Conservation (phyloP, 2,329 filamentous ascomycete genomes). For the Sporothrix protearum region DNA sequence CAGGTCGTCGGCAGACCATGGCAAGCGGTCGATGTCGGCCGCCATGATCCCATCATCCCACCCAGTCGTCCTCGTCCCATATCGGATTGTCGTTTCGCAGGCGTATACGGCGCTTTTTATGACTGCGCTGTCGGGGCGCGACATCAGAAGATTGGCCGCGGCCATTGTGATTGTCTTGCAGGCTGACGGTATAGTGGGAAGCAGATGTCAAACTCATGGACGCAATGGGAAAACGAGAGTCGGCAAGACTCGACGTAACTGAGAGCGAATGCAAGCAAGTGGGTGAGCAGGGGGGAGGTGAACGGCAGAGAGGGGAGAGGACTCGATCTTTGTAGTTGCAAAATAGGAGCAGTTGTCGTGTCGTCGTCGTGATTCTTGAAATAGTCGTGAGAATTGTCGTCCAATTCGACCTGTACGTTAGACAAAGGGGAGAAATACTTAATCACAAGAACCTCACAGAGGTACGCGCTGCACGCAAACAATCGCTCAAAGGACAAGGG, state of each 20-base stretch:
- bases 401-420: constrained; percentile 2
- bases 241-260: constrained; percentile 20
- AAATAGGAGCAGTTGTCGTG: neutral
- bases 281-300: constrained; percentile 2
- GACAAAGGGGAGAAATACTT: neutral
- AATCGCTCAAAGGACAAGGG: neutral
- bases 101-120: constrained; percentile 39
- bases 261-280: neutral
- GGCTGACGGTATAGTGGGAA: constrained; percentile 42
- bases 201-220: constrained; percentile 52
- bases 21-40: constrained; percentile 17
- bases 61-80: constrained; percentile 37
- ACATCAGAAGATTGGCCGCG: constrained; percentile 47
- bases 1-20: constrained; percentile 32
- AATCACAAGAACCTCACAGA: neutral
- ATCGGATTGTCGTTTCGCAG: constrained; percentile 37
- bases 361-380: neutral
- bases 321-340: constrained; percentile 8
- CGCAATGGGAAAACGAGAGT: constrained; percentile 36
- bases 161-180: constrained; percentile 52
- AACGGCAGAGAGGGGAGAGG: neutral
- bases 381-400: constrained; percentile 1
- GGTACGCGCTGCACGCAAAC: neutral
- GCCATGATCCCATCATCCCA: constrained; percentile 35
- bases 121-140: constrained; percentile 41